Evolutionary conservation across 2,329 filamentous ascomycete species (phyloP).

Genomic region (Coleophoma cylindrospora): DNA sequence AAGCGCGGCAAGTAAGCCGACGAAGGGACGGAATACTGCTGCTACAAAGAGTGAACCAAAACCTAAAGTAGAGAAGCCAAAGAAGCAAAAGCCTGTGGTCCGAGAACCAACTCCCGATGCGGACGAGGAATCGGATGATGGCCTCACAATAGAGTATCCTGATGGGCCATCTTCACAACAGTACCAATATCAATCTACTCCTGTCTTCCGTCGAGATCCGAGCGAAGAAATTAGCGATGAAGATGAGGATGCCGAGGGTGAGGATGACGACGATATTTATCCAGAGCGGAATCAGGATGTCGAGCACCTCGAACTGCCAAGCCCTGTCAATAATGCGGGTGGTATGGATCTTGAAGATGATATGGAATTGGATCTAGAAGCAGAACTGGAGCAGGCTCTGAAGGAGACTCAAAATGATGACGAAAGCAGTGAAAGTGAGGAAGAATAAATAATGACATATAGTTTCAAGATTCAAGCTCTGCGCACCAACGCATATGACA

Average conservation of each 20-base stretch:
- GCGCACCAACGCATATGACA: no score
- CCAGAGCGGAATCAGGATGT: constrained; percentile 26
- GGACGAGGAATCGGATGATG: constrained; percentile 50
- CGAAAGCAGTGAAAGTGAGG: constrained; percentile 28
- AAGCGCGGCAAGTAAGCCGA: constrained; percentile 16
- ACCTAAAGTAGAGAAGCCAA: constrained; percentile 24
- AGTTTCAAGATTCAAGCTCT: no score
- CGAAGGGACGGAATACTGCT: constrained; percentile 17
- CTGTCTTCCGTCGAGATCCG: constrained; percentile 18
- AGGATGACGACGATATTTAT: constrained; percentile 36
- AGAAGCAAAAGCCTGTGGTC: constrained; percentile 26
- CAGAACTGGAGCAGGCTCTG: constrained; percentile 25
- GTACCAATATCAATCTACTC: constrained; percentile 18
- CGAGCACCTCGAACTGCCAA: constrained; percentile 45
- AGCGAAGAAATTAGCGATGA: constrained; percentile 36
- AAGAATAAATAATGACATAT: constrained; percentile 17
- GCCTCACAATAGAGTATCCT: constrained; percentile 55
- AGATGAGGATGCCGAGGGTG: constrained; percentile 39
- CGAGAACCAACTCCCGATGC: constrained; percentile 24
- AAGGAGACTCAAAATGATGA: constrained; percentile 14
- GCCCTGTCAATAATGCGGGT: constrained; percentile 38
- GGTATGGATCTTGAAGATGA: constrained; percentile 22
- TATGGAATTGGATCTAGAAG: constrained; percentile 25
- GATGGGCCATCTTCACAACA: constrained; percentile 36
- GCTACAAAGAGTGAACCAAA: constrained; percentile 23